Base-by-base conservation (phyloP, 2,329 filamentous ascomycete genomes). In the Canariomyces notabilis region DNA sequence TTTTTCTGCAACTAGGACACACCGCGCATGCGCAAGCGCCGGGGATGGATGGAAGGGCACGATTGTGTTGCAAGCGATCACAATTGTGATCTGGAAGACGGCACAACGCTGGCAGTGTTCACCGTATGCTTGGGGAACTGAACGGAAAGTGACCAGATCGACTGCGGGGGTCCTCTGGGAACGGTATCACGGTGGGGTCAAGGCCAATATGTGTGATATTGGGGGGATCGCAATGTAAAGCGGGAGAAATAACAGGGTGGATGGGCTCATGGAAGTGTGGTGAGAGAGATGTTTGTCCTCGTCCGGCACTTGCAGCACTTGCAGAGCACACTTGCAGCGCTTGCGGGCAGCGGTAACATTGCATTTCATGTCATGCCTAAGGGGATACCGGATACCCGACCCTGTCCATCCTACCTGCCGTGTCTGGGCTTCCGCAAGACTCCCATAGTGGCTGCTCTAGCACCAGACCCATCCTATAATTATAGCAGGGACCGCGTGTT, bases 21-120 rank as follows among this genome's bases (percentile, higher is more conserved):
- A 53, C 54, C 54, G 51, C 49, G 23, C 48, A 53, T 55, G 54
- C 53, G 51, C 55, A 57, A 53, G 56, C 42, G 54, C 54, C 51
- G 42, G 35, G 39, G 44, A n/a, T n/a, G n/a, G n/a, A n/a, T n/a
- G n/a, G 37, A 46, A 40, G 31, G 47, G 39, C 49, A 49, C 52
- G 21, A 44, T 48, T 45, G 42, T 34, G 33, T 40, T 9, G 9
- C 9, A 9, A 9, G 26, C 26, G 26, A 45, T 57, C 51, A 56
- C 51, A 50, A 48, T 53, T n/a, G 42, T 52, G 49, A 49, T 49
- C 32, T 26, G 39, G 36, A 35, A 29, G 21, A 36, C 35, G 36
- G 46, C 21, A 51, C 42, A 37, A 36, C 38, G 37, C 16, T 36
- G 12, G 34, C 16, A n/a, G 31, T n/a, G 31, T 12, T 36, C 34